Base-by-base conservation (phyloP, 2,329 filamentous ascomycete genomes). In the Emergomyces orientalis region DNA sequence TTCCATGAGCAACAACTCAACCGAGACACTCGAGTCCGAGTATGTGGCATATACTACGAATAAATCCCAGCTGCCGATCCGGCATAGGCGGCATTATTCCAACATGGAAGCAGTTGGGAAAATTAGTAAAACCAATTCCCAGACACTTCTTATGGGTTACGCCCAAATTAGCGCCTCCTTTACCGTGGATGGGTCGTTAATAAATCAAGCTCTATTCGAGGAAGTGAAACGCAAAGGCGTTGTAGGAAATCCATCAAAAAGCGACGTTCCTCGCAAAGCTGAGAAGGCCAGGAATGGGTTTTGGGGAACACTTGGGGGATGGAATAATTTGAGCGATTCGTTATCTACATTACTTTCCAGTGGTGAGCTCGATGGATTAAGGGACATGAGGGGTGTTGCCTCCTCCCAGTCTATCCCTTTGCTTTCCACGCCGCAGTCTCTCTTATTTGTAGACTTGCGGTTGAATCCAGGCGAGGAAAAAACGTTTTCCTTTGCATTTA, bases 131-230 rank as follows among this genome's bases (percentile, higher is more conserved):
- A 68, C 66, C 61, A 56, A 63, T 39, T 59, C 62, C 9, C 92
- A 97, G 73, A 87, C 88, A 1, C 78, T 99, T 61, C 95, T 99
- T 86, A 99, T 99, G 94, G 94, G 92, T 0, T 99, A 96, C 75
- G 93, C 90, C 2, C 94, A 99, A 70, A 85, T 97, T 2, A 89
- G 91, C 74, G 94, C 94, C 3, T 92, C 90, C 0, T 99, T 99
- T 69, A 91, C 87, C 0, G 78, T 99, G 7, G 94, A 99, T 71
- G 91, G 91, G 0, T 96, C 94, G 1, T 79, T 99, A 27, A 86
- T 99, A 64, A 93, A 95, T 69, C 86, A 95, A 47, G 86, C 86
- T 0, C 90, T 90, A 0, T 99, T 99, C 70, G 94, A 99, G 72
- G 90, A 95, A 70, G 92, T 97, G 47, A 99, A 99, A 75, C 85